Evolutionary conservation across 164 flowering plant species (phyloP), one percentile per base, ranked within the genome.

Genomic region (Macadamia tetraphylla): DNA sequence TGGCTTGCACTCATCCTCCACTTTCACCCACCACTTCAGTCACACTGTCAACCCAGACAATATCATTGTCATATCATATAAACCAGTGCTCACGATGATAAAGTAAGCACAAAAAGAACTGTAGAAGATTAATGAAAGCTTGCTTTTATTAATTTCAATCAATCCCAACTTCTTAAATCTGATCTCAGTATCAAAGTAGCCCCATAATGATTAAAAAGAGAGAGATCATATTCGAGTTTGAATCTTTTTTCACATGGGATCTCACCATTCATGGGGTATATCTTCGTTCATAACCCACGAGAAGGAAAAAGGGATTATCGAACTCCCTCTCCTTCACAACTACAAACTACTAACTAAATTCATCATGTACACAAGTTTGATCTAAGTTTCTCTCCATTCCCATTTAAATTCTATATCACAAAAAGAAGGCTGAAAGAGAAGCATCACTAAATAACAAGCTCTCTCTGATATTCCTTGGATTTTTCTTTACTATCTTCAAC

Each of bases 401-500:
- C 7, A 46, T 23, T 23, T 23, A 23, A 23, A 23, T 46, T 46
- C 51, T 46, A 46, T 3, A 17, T n/a, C 13, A 17, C 57, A 53
- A 53, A 53, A 53, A 2, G 57, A 14, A 53, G 57, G 6, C 17
- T 17, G 15, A 53, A n/a, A 53, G 57, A 53, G 18, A 53, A 6
- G 55, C 55, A 51, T 10, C 9, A 51, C 12, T 10, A 51, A 51
- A 9, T 3, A 4, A 51, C 55, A 51, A 10, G 13, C 14, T 15
- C 17, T 15, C 55, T 14, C 13, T 53, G 17, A 35, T 35, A 2
- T 35, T 35, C 40, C 40, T 35, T 35, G 3, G 40, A 35, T 35
- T 35, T 35, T 35, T 5, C 40, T 35, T 35, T 35, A 35, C 40
- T 3, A 31, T 32, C 64, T 56, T 74, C 72, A 75, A 64, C 70